A percentile compares a stretch with the other conserved stretches of the same genome.
Evolutionary conservation across 2,329 filamentous ascomycete species (phyloP).

Genomic region (Ambrosiella xylebori): DNA sequence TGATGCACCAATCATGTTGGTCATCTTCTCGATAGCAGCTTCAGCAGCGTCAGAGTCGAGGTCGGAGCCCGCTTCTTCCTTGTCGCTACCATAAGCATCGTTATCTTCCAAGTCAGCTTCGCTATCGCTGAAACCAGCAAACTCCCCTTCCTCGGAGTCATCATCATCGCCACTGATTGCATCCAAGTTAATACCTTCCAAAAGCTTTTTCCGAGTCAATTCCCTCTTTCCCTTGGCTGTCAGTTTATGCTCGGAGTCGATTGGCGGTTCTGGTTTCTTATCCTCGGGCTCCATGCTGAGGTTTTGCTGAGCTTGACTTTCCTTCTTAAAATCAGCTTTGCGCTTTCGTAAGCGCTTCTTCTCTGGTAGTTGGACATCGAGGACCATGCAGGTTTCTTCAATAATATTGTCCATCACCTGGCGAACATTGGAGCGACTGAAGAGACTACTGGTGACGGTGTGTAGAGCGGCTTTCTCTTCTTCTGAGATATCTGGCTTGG

Average conservation of each 20-base stretch:
- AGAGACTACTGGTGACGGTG: conserved; percentile 42
- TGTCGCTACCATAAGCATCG: conserved; percentile 15
- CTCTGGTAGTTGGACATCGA: conserved; percentile 32
- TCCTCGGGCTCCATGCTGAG: conserved; percentile 16
- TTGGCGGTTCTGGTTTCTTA: conserved; percentile 14
- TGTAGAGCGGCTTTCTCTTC: conserved; percentile 35
- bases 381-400: conserved; percentile 29
- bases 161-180: conserved; percentile 18
- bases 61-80: conserved; percentile 19
- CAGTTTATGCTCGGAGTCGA: conserved; percentile 17
- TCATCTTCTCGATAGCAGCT: conserved; percentile 27
- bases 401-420: conserved; percentile 32
- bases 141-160: conserved; percentile 15
- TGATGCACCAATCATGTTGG: conserved; percentile 28
- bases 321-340: conserved; percentile 15
- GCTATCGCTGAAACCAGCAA: conserved; percentile 14
- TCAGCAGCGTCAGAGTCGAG: conserved; percentile 19
- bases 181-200: conserved; percentile 12
- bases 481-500: conserved; percentile 33
- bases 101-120: conserved; percentile 16
- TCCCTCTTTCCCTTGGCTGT: conserved; percentile 7
- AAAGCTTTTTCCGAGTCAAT: conserved; percentile 5
- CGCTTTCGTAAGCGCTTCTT: conserved; percentile 22
- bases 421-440: conserved; percentile 34
- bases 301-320: conserved; percentile 15